phyloP scores from a whole-genome alignment of 2,329 filamentous ascomycete genomes.

The Ophiosphaerella narmari region DNA sequence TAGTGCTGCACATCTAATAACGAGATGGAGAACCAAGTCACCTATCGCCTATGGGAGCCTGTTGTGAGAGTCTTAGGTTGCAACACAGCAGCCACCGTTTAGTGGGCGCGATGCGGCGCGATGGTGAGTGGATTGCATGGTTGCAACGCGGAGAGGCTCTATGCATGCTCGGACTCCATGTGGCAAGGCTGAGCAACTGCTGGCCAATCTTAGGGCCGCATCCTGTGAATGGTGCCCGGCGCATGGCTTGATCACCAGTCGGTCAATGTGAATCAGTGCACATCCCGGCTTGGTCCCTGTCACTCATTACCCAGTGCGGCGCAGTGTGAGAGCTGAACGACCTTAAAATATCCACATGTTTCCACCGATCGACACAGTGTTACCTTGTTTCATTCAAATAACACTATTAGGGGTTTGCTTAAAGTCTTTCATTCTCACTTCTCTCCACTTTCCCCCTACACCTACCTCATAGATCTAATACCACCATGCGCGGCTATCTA shows the following conservation, averaged over 20 bases:
- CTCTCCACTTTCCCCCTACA: neutral
- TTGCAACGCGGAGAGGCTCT: slow-evolving; percentile 28
- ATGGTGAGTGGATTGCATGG: slow-evolving; percentile 12
- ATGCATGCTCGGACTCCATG: slow-evolving; percentile 17
- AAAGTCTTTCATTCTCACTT: slow-evolving; percentile 11
- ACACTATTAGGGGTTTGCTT: neutral
- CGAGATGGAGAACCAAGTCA: neutral
- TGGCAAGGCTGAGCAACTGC: slow-evolving; percentile 33
- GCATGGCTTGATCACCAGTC: slow-evolving; percentile 23
- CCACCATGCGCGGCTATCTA: slow-evolving; percentile 38
- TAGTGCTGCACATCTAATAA: too few relatives aligned
- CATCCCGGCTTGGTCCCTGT: slow-evolving; percentile 16
- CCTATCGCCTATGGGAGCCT: neutral
- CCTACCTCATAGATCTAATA: neutral
- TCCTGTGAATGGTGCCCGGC: slow-evolving; percentile 16
- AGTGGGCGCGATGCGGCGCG: slow-evolving; percentile 9
- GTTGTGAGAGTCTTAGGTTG: slow-evolving; percentile 29
- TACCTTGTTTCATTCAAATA: slow-evolving; percentile 3
- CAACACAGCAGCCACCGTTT: slow-evolving; percentile 29
- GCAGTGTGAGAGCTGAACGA: slow-evolving; percentile 4
- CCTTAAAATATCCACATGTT: slow-evolving; percentile 31
- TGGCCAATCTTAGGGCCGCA: slow-evolving; percentile 28
- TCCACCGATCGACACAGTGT: slow-evolving; percentile 4
- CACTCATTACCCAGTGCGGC: slow-evolving; percentile 23
- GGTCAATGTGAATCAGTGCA: slow-evolving; percentile 9